phyloP scores from a whole-genome alignment of 1,284 basidiomycete species.

The Acaromyces ingoldii region DNA sequence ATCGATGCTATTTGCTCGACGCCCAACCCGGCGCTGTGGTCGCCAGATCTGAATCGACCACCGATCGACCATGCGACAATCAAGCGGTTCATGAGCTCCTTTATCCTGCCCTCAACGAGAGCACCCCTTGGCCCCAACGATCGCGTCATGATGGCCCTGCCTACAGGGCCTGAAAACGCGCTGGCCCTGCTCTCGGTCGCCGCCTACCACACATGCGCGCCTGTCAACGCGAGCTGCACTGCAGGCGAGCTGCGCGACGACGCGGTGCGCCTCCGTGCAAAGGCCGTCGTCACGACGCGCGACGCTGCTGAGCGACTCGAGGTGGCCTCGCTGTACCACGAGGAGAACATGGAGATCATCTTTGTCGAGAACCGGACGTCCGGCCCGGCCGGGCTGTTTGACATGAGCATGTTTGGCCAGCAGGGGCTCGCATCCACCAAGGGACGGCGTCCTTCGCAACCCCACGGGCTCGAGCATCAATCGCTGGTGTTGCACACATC shows the following conservation, averaged over 20 bases:
- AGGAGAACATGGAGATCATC: constrained; percentile 49
- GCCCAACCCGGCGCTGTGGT: constrained; percentile 45
- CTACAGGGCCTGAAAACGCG: constrained; percentile 49
- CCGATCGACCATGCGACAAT: constrained; percentile 46
- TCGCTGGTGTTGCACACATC: constrained; percentile 49
- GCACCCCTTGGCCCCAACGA: constrained; percentile 42
- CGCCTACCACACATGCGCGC: constrained; percentile 48
- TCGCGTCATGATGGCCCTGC: constrained; percentile 50
- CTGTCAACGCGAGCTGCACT: constrained; percentile 49
- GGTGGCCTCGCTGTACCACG: constrained; percentile 27
- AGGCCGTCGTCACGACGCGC: constrained; percentile 46
- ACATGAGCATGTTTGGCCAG: constrained; percentile 36
- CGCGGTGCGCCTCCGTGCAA: constrained; percentile 46
- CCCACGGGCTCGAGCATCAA: constrained; percentile 44
- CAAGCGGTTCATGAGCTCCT: constrained; percentile 40
- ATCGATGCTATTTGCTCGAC: constrained; percentile 46
- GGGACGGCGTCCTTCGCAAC: constrained; percentile 29
- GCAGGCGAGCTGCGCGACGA: constrained; percentile 49
- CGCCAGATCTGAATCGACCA: constrained; percentile 43
- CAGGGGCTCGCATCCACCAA: constrained; percentile 15
- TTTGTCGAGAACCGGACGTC: constrained; percentile 39
- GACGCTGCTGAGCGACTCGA: constrained; percentile 46
- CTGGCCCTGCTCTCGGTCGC: constrained; percentile 45
- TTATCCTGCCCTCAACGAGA: constrained; percentile 34
- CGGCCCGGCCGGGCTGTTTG: constrained; percentile 47